Percentiles rank a stretch among this genome's conserved stretches.
Evolutionary conservation across 2,329 filamentous ascomycete species (phyloP).

Genomic region (Colletotrichum sp.): DNA sequence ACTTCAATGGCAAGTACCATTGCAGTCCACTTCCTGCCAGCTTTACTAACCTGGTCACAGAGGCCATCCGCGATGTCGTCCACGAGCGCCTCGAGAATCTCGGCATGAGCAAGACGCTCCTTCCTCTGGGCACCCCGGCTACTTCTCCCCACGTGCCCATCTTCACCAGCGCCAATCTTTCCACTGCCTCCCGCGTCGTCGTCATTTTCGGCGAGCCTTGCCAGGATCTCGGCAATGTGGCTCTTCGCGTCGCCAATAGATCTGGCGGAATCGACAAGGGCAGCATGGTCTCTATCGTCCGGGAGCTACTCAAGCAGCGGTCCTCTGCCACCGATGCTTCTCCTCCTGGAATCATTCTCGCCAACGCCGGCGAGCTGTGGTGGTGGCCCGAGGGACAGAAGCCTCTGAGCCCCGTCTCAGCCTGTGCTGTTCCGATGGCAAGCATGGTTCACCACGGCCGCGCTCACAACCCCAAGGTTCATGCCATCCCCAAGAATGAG

Average conservation of each 20-base stretch:
- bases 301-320: conserved; percentile 42
- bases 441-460: conserved; percentile 66
- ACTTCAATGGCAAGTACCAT: conserved; percentile 70
- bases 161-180: conserved; percentile 59
- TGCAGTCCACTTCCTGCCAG: not conserved
- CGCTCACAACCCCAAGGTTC: conserved; percentile 57
- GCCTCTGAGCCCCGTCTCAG: conserved; percentile 63
- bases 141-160: conserved; percentile 71
- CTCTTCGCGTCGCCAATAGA: conserved; percentile 70
- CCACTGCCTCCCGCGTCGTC: conserved; percentile 66
- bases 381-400: conserved; percentile 73
- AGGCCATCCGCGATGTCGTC: conserved; percentile 66
- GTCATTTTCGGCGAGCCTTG: conserved; percentile 75
- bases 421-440: conserved; percentile 63
- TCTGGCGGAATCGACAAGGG: conserved; percentile 72
- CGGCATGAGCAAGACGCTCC: conserved; percentile 62
- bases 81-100: conserved; percentile 64
- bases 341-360: conserved; percentile 70
- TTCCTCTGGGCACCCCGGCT: conserved; percentile 60
- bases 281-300: conserved; percentile 70
- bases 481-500: conserved; percentile 67
- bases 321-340: conserved; percentile 36
- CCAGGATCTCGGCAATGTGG: conserved; percentile 78
- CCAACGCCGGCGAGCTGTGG: conserved; percentile 78
- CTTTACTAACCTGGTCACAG: conserved; percentile 42